phyloP scores from a whole-genome alignment of 306 rosid species.

The Adenanthera pavonina region DNA sequence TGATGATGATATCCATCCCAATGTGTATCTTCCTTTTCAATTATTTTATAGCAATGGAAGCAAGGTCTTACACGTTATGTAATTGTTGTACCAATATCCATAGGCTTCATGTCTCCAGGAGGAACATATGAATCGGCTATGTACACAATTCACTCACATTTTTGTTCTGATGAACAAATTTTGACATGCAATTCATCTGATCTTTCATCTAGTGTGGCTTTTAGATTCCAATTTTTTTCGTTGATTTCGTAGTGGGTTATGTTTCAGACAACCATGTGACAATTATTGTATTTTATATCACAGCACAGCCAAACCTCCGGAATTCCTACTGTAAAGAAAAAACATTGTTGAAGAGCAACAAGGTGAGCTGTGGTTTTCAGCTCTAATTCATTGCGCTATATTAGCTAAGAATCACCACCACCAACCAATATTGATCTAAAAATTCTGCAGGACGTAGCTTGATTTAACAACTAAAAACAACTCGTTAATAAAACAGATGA shows the following conservation, averaged over 20 bases:
- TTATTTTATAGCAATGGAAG: neutral
- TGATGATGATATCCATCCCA: neutral
- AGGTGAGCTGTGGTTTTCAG: neutral
- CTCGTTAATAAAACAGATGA: neutral
- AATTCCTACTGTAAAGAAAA: neutral
- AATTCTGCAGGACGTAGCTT: no score
- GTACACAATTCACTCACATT: neutral
- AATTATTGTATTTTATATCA: neutral
- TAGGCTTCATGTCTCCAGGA: neutral
- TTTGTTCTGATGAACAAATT: neutral
- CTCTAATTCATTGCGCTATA: neutral
- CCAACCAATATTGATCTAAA: no score
- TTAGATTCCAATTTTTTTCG: neutral
- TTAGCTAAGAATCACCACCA: no score
- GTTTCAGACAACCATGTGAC: neutral
- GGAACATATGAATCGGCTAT: neutral
- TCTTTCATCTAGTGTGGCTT: neutral
- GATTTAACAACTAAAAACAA: neutral
- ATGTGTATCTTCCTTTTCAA: neutral
- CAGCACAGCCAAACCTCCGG: neutral
- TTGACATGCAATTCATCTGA: conserved; percentile 8
- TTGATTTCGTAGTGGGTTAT: neutral
- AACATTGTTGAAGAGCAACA: neutral
- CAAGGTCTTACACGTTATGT: neutral
- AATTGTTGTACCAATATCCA: neutral